Percentiles rank a stretch among this genome's conserved stretches.
Evolutionary conservation across 768 basidiomycete species (phyloP).

Genomic region (Gymnopilus dilepis): DNA sequence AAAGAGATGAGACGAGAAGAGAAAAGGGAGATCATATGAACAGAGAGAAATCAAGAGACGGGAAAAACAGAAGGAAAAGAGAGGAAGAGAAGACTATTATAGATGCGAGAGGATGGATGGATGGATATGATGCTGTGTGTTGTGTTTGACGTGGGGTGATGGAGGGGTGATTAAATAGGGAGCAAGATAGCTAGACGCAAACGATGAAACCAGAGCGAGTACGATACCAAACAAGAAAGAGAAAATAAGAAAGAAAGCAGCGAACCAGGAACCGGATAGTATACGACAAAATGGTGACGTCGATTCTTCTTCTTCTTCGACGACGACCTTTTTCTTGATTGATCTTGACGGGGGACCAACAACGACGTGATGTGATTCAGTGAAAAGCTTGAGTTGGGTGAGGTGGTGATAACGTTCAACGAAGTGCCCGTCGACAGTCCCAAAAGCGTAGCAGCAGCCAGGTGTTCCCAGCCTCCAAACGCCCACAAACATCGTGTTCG

Average conservation of each 20-base stretch:
- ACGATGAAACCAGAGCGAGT: not conserved
- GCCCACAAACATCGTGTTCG: not conserved
- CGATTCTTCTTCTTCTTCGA: not conserved
- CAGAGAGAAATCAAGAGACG: slow-evolving; percentile 2
- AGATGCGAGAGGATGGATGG: slow-evolving; percentile 2
- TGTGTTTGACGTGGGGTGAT: not conserved
- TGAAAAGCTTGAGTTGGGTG: not conserved
- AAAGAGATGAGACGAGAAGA: not conserved
- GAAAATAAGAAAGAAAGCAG: not conserved
- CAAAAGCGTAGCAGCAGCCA: slow-evolving; percentile 8
- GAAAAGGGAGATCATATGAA: slow-evolving; percentile 7
- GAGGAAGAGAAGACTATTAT: not conserved
- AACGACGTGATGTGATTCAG: not conserved
- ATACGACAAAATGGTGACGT: not conserved
- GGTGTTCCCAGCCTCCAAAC: slow-evolving; percentile 9
- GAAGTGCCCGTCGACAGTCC: not conserved
- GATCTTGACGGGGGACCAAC: not conserved
- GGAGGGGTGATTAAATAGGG: not conserved
- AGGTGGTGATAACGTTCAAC: not conserved
- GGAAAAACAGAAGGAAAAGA: not conserved
- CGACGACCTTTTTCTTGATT: slow-evolving; percentile 2
- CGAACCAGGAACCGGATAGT: not conserved
- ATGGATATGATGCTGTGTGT: not conserved
- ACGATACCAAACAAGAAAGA: not conserved
- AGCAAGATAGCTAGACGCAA: not conserved